These are phyloP conservation scores for Beauveria brongniartii DNA, from an alignment of 2,329 filamentous ascomycete genomes.

Conservation along the genomic window DNA sequence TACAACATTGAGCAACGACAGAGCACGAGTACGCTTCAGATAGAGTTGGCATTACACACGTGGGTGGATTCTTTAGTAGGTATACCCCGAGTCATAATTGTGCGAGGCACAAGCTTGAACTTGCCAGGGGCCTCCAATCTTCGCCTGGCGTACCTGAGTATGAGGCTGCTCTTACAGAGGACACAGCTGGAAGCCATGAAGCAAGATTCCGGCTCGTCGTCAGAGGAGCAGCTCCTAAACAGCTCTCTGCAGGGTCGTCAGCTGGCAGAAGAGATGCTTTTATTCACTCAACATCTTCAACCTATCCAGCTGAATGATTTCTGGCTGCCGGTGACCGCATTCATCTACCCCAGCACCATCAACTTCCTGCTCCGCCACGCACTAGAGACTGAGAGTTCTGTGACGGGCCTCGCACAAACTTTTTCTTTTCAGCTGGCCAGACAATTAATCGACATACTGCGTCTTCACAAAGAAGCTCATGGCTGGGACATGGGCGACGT, in stretches of 20 bases:
- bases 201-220: constrained; percentile 15
- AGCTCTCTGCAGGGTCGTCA: constrained; percentile 34
- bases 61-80: constrained; percentile 37
- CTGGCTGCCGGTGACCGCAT: constrained; percentile 41
- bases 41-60: constrained; percentile 31
- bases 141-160: constrained; percentile 40
- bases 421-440: constrained; percentile 34
- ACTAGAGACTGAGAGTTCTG: constrained; percentile 33
- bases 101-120: constrained; percentile 32
- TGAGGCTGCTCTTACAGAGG: constrained; percentile 37
- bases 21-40: constrained; percentile 18
- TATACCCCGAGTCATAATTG: constrained; percentile 30
- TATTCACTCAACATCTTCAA: constrained; percentile 37
- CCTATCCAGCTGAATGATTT: constrained; percentile 37
- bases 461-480: constrained; percentile 28
- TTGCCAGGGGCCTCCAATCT: constrained; percentile 41
- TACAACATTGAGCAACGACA: constrained; percentile 26
- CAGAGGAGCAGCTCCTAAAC: constrained; percentile 19
- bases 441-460: constrained; percentile 32
- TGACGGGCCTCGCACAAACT: constrained; percentile 26
- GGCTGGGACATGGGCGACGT: constrained; percentile 44
- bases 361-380: constrained; percentile 43
- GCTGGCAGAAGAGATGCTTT: constrained; percentile 40
- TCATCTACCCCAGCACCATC: constrained; percentile 39
- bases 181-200: constrained; percentile 37